A percentile compares a stretch with the other conserved stretches of the same genome.
phyloP scores from a whole-genome alignment of 2,329 filamentous ascomycete genomes.

The Emergomyces africanus region DNA sequence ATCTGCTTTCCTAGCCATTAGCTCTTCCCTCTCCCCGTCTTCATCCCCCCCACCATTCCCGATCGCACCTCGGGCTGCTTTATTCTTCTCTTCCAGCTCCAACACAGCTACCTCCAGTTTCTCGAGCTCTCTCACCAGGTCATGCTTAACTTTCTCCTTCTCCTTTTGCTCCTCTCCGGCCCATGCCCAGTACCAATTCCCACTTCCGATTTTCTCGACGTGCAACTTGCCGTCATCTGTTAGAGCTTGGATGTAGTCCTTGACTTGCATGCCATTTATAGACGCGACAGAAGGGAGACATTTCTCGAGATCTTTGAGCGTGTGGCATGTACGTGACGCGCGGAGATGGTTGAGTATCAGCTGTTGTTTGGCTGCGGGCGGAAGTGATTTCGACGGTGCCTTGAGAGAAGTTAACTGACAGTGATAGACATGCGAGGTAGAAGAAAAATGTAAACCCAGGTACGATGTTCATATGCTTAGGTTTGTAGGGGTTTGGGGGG shows the following conservation, averaged over 20 bases:
- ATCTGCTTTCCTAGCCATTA: slow-evolving; percentile 5
- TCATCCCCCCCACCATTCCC: slow-evolving; percentile 10
- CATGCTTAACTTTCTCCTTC: slow-evolving; percentile 18
- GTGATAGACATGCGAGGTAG: background rate
- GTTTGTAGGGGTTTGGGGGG: background rate
- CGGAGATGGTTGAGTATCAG: slow-evolving; percentile 49
- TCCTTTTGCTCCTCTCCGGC: slow-evolving; percentile 40
- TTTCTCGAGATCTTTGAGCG: slow-evolving; percentile 57
- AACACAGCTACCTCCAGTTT: slow-evolving; percentile 10
- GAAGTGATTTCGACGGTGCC: slow-evolving; percentile 39
- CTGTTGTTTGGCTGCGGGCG: slow-evolving; percentile 45
- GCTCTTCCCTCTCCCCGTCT: slow-evolving; percentile 5
- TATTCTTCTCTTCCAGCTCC: slow-evolving; percentile 13
- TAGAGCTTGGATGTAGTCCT: slow-evolving; percentile 52
- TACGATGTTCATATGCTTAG: background rate
- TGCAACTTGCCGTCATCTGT: slow-evolving; percentile 49
- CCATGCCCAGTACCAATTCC: slow-evolving; percentile 63
- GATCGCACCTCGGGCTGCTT: slow-evolving; percentile 9
- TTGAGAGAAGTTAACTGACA: background rate
- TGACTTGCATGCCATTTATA: slow-evolving; percentile 54
- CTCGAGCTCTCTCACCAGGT: slow-evolving; percentile 24
- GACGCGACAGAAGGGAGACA: slow-evolving; percentile 46
- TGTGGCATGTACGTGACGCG: slow-evolving; percentile 48
- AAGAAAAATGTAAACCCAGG: background rate
- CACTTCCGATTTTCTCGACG: slow-evolving; percentile 57